Percentiles rank a stretch among this genome's conserved stretches.
Evolutionary conservation across 2,329 filamentous ascomycete species (phyloP).

Genomic region (Scedosporium minutisporum): DNA sequence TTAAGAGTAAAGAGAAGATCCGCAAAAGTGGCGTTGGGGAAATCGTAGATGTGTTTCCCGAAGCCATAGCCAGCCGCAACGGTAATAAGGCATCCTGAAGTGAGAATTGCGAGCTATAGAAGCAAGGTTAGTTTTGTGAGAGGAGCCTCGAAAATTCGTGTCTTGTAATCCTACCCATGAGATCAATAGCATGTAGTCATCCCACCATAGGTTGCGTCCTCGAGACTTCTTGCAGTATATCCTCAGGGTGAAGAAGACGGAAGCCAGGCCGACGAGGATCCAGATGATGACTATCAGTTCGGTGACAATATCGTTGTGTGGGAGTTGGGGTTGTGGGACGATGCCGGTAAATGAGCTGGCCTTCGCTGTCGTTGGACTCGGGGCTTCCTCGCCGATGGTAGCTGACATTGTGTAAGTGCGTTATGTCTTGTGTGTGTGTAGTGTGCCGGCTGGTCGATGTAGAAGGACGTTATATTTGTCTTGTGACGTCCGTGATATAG

Average conservation of each 20-base stretch:
- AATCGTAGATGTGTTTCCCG: slow-evolving; percentile 11
- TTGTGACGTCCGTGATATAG: neutral
- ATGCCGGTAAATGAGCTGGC: neutral
- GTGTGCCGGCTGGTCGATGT: neutral
- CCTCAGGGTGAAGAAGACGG: slow-evolving; percentile 13
- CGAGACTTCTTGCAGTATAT: slow-evolving; percentile 15
- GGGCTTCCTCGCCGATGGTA: neutral
- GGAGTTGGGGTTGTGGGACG: neutral
- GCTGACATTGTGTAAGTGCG: neutral
- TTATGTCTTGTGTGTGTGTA: neutral
- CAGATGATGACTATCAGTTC: slow-evolving; percentile 10
- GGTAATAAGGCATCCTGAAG: slow-evolving; percentile 7
- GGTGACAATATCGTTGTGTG: slow-evolving; percentile 6
- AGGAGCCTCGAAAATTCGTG: neutral
- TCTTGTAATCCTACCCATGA: slow-evolving; percentile 14
- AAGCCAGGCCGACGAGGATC: slow-evolving; percentile 11
- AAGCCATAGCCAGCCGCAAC: slow-evolving; percentile 8
- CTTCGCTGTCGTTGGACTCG: neutral
- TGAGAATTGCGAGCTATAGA: slow-evolving; percentile 7
- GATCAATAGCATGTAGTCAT: slow-evolving; percentile 16
- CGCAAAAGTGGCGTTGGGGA: neutral
- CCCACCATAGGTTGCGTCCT: slow-evolving; percentile 17
- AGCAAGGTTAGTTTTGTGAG: neutral
- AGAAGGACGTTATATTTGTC: neutral
- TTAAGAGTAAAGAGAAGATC: slow-evolving; percentile 11